Evolutionary conservation across 192 early-diverging fungal species (phyloP), one percentile per base, ranked within the genome.

Genomic region (Coemansia sp.): DNA sequence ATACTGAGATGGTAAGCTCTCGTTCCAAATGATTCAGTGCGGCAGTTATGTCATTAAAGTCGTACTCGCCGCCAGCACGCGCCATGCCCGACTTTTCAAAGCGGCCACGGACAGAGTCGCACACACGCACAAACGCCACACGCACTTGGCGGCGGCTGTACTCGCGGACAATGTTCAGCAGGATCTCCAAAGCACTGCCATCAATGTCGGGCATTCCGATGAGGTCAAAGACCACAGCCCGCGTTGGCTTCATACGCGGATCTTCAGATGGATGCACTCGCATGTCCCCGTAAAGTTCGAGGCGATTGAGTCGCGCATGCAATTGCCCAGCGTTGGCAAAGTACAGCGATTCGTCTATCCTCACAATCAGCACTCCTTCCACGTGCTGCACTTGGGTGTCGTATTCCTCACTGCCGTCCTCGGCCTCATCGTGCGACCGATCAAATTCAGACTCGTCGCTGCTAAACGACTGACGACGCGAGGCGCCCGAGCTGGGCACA

Each of bases 251-350:
- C 59, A 93, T 87, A 35, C 90, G 88, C 13, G 97, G 93, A 16
- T 89, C 89, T 72, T 98, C 96, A 0, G 94, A 95, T 6, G 98
- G 98, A 80, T 99, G 98, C 28, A 95, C 92, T 13, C 89, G 88
- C 86, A 98, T 89, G 70, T 96, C 95, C 38, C 98, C 96, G 82
- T 94, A 95, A 70, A 92, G 84, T 69, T 99, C 98, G 33, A 98
- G 80, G 30, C 98, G 91, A 53, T 94, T 92, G 37, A 99, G 81
- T 16, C 96, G 85, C 62, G 98, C 98, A 77, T 95, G 95, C 49
- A 99, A 85, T 82, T 98, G 96, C 4, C 96, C 96, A 30, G 92
- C 91, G 72, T 99, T 99, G 50, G 96, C 96, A 87, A 99, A 99
- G 76, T 94, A 98, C 52, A 99, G 78, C 4, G 92, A 92, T 70